Percentiles rank a stretch among this genome's conserved stretches.
Conservation (phyloP, 805 yeast species). For the Vanderwaltozyma tropicalis region DNA sequence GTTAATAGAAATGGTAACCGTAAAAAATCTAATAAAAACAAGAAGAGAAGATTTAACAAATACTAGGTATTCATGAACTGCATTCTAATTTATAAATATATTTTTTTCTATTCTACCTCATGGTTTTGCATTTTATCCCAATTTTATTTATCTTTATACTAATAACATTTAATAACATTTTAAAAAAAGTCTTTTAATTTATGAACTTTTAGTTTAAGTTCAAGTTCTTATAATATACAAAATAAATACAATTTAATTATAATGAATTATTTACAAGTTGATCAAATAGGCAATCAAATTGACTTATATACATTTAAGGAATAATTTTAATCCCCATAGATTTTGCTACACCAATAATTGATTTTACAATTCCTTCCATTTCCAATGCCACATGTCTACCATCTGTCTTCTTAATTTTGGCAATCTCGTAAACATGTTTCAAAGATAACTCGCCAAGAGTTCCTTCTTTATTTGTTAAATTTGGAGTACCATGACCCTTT, state of each 20-base stretch:
- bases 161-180: background rate
- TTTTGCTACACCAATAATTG: slow-evolving; percentile 79
- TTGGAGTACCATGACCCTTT: slow-evolving; percentile 65
- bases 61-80: slow-evolving; percentile 3
- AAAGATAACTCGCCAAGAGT: slow-evolving; percentile 59
- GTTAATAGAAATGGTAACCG: slow-evolving; percentile 4
- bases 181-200: too few species aligned
- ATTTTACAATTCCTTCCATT: slow-evolving; percentile 67
- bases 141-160: background rate
- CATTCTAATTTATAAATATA: background rate
- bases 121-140: background rate
- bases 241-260: background rate
- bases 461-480: slow-evolving; percentile 13
- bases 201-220: background rate
- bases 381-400: slow-evolving; percentile 61
- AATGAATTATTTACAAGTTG: background rate
- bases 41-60: slow-evolving; percentile 21
- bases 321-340: slow-evolving; percentile 80
- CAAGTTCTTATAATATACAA: background rate
- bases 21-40: slow-evolving; percentile 20
- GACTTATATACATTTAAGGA: slow-evolving; percentile 29
- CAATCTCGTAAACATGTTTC: slow-evolving; percentile 90
- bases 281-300: background rate
- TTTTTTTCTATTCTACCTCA: background rate
- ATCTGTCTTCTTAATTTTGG: slow-evolving; percentile 85